phyloP scores from a whole-genome alignment of 1,284 basidiomycete species.

The Ceratorhiza oryzae-sativae region DNA sequence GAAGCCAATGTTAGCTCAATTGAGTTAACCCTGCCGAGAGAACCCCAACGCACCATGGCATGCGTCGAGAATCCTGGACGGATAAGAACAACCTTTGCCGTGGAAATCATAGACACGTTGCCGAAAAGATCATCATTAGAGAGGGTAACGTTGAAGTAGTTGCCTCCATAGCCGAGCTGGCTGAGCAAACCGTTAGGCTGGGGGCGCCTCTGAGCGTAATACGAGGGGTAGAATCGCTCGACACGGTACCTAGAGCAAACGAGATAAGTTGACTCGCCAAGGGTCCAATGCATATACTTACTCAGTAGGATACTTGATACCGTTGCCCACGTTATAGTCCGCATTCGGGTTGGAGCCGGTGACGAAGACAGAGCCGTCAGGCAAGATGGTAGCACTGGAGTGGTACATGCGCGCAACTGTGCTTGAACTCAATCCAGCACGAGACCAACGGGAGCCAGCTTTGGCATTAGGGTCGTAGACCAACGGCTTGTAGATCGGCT shows the following conservation, averaged over 20 bases:
- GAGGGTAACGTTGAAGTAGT: slow-evolving; percentile 67
- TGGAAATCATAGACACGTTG: slow-evolving; percentile 69
- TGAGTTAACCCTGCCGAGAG: neutral
- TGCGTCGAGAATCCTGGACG: slow-evolving; percentile 94
- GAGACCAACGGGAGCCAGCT: slow-evolving; percentile 74
- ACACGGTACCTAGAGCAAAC: slow-evolving; percentile 70
- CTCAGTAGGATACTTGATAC: slow-evolving; percentile 77
- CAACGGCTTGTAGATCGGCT: slow-evolving; percentile 71
- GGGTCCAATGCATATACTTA: slow-evolving; percentile 49
- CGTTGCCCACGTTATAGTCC: slow-evolving; percentile 79
- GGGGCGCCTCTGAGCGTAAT: slow-evolving; percentile 80
- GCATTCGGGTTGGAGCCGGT: slow-evolving; percentile 94
- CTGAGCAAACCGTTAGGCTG: slow-evolving; percentile 73
- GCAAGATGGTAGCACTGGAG: slow-evolving; percentile 83
- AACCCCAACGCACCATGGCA: slow-evolving; percentile 61
- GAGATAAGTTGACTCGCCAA: slow-evolving; percentile 71
- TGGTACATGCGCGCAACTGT: slow-evolving; percentile 83
- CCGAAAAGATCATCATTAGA: slow-evolving; percentile 65
- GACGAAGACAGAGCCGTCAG: slow-evolving; percentile 83
- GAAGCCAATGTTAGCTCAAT: neutral
- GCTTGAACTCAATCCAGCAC: slow-evolving; percentile 60
- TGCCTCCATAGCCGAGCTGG: slow-evolving; percentile 83
- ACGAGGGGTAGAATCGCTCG: slow-evolving; percentile 86
- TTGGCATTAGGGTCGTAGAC: slow-evolving; percentile 76
- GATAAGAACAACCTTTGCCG: slow-evolving; percentile 80